phyloP scores from a whole-genome alignment of 768 basidiomycete genomes.

The Suillus clintonianus region DNA sequence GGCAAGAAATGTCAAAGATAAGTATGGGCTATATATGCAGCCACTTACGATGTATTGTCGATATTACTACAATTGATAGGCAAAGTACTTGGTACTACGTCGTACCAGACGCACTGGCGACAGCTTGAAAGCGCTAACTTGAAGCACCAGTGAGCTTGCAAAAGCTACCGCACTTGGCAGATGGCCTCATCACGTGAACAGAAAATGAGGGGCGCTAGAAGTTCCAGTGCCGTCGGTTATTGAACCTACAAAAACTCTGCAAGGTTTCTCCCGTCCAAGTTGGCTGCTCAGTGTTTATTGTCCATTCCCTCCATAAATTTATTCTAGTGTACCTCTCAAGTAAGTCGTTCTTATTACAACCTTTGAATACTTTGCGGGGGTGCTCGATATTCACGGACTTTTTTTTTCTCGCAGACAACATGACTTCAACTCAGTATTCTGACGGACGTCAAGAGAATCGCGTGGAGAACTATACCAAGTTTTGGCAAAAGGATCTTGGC shows the following conservation, averaged over 20 bases:
- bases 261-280: not conserved
- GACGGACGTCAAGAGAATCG: conserved; percentile 69
- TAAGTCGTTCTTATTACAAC: not conserved
- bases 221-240: not conserved
- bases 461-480: conserved; percentile 83
- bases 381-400: not conserved
- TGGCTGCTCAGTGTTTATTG: not conserved
- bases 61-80: too few relatives aligned
- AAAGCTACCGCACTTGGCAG: too few relatives aligned
- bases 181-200: not conserved
- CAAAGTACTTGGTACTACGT: too few relatives aligned
- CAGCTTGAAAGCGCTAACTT: too few relatives aligned
- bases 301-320: not conserved
- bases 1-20: not conserved
- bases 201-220: not conserved
- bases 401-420: conserved; percentile 1
- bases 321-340: not conserved
- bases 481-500: conserved; percentile 87
- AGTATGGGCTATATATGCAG: not conserved
- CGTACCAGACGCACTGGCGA: too few relatives aligned
- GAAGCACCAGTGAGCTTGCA: too few relatives aligned
- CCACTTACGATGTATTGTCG: not conserved
- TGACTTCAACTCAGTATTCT: conserved; percentile 28
- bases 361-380: not conserved
- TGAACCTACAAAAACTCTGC: not conserved